Percentiles rank a stretch among this genome's conserved stretches.
phyloP scores from a whole-genome alignment of 192 early-diverging fungal genomes.

The Funneliformis mosseae region DNA sequence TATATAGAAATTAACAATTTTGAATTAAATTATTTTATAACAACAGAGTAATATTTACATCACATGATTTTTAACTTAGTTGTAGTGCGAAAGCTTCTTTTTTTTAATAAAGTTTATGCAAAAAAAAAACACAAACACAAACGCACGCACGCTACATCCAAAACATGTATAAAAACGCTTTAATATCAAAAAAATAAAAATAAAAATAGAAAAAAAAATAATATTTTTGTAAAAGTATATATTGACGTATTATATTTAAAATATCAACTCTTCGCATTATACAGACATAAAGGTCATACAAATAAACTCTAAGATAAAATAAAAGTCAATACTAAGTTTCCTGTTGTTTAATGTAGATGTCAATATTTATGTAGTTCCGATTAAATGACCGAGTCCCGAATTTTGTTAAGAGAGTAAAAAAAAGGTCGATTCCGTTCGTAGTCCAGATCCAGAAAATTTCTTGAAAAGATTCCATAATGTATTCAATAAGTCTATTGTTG shows the following conservation, averaged over 20 bases:
- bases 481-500: background rate
- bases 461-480: background rate
- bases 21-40: too few relatives aligned
- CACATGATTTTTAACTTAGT: too few relatives aligned
- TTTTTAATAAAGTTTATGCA: too few relatives aligned
- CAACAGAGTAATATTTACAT: too few relatives aligned
- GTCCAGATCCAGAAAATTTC: conserved; percentile 1
- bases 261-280: background rate
- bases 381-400: background rate
- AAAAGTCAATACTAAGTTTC: too few relatives aligned
- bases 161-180: background rate
- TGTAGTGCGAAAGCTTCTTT: too few relatives aligned
- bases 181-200: background rate
- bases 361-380: background rate
- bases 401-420: background rate
- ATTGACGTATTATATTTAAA: background rate
- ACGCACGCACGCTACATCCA: too few relatives aligned
- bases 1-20: background rate
- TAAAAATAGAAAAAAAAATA: background rate
- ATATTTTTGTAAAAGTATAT: too few relatives aligned
- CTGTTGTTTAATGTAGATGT: background rate
- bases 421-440: background rate
- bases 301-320: too few relatives aligned
- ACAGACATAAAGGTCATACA: too few relatives aligned
- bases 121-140: too few relatives aligned